Base-by-base conservation (phyloP, 306 rosid genomes). In the Sicyos edulis region DNA sequence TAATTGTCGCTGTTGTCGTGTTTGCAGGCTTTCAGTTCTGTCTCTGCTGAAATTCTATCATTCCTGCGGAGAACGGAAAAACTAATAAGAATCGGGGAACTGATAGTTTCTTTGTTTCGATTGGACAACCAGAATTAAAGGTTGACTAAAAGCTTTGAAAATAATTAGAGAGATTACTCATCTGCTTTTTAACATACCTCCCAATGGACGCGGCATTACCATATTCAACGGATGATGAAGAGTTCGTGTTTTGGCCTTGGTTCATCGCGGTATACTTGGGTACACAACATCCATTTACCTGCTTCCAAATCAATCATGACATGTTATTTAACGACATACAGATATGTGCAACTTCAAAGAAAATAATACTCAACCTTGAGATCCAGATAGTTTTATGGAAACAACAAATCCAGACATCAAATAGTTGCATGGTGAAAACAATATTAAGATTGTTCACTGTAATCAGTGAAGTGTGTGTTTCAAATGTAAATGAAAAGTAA, bases 101-200 rank as follows among this genome's bases (percentile, higher is more conserved):
- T 67, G 34, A 67, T 67, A 3, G 44, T 14, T 59, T 59, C 42
- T 59, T 24, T 42, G 6, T 1, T 7, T 66, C 19, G 21, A 47
- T 20, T 19, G 34, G 20, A 3, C 12, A 21, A 10, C 32, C 16
- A 4, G 20, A 45, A 21, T 49, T 37, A 13, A 17, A 66, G 13
- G 5, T 8, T 67, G 42, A 47, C 11, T 14, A 64, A 64, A 49
- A 64, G 6, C 44, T 22, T n/a, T 6, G 45, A 10, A 1, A 40
- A 40, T 6, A 40, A 40, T 6, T 8, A 10, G 54, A 66, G 72
- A 67, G 21, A 3, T 47, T 67, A 20, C 47, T 47, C n/a, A 22
- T 50, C 34, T 64, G 68, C 0, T 14, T 74, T 8, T 4, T 51
- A 44, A 52, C n/a, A 54, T 17, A 90, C 93, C 90, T 86, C 77